Conservation (phyloP, 768 basidiomycete genomes). For the Leccinum sublutescens region DNA sequence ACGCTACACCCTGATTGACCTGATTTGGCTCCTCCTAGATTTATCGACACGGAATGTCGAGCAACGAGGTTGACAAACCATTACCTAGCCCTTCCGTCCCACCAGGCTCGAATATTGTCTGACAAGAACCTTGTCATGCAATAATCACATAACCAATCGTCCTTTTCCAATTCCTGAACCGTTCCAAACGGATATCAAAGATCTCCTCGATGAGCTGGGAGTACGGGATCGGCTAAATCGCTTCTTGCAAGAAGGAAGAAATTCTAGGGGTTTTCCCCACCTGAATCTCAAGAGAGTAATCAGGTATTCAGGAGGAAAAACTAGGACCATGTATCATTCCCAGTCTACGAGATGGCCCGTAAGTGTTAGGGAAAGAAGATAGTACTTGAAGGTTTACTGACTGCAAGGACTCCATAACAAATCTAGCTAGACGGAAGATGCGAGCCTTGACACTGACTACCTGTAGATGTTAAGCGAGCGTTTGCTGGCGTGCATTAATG, state of each 20-base stretch:
- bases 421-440: conserved; percentile 13
- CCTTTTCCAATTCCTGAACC: conserved; percentile 29
- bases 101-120: conserved; percentile 13
- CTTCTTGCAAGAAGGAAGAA: conserved; percentile 4
- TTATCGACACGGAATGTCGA: not conserved
- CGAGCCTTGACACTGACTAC: conserved; percentile 9
- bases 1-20: not conserved
- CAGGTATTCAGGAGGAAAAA: conserved; percentile 1
- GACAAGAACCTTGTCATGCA: conserved; percentile 28
- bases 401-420: conserved; percentile 28
- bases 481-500: not conserved
- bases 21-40: not conserved
- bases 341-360: conserved; percentile 12
- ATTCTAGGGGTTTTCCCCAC: conserved; percentile 2
- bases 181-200: conserved; percentile 16
- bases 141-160: conserved; percentile 32
- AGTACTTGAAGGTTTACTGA: conserved; percentile 13
- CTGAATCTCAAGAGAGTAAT: conserved; percentile 4
- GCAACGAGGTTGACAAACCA: not conserved
- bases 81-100: not conserved
- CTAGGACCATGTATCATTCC: conserved; percentile 13
- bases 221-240: conserved; percentile 9
- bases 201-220: conserved; percentile 14
- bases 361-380: not conserved
- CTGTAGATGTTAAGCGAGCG: not conserved